Evolutionary conservation across 2,329 filamentous ascomycete species (phyloP), one percentile per base, ranked within the genome.

Genomic region (Cercospora brassicicola): DNA sequence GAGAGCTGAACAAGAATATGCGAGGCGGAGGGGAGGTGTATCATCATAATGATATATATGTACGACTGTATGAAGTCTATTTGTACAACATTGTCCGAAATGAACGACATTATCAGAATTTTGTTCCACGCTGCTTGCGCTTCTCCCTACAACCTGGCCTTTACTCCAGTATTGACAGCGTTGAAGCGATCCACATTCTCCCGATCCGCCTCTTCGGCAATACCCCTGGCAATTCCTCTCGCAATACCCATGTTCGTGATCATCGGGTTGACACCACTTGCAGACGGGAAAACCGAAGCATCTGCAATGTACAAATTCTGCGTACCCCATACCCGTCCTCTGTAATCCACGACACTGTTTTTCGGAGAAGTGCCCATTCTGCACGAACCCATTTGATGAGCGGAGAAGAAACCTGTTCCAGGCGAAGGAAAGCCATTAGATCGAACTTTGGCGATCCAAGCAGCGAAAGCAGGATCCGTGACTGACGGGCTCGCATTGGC

Each of bases 191-290:
- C 67, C 30, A 62, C 30, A 11, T 36, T 20, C n/a, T 20, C 30
- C 15, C 26, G 28, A 57, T 57, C 23, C 7, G 13, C 48, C 48
- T 73, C 71, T 30, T 71, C 64, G n/a, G 79, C 82, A 55, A 91
- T 77, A 0, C 85, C 84, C 73, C 85, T 81, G 2, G 87, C 87
- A 69, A 91, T 89, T 80, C 86, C 87, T 75, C 91, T 87, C 59
- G 88, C 84, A 73, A 91, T 85, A 0, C 87, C 87, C 91, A 94
- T 92, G 66, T 83, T 85, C 11, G 91, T 93, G 53, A 93, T 82
- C 91, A 94, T 94, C 11, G 91, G 91, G 77, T 94, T 94, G 31
- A 93, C 91, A 1, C 91, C 91, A 76, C 88, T 92, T 10, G 91
- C 90, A 66, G 86, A 90, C 0, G 90, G 91, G 69, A 94, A 91